These are phyloP conservation scores for Inga leiocalycina DNA, from an alignment of 306 rosid species.

Conservation along the genomic window DNA sequence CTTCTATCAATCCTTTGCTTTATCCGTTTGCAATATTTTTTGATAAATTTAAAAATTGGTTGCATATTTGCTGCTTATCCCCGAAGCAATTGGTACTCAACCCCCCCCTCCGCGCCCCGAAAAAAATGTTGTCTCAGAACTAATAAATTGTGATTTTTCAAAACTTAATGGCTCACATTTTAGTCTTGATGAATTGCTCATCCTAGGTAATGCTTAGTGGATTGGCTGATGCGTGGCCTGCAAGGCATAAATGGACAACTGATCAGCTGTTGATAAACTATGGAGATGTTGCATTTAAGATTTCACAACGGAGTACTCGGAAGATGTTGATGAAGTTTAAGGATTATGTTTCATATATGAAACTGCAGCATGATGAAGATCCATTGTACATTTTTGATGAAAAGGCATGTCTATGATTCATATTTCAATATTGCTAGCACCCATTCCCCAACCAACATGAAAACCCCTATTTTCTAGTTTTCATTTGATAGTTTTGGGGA, in stretches of 20 bases:
- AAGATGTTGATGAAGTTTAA: constrained; percentile 78
- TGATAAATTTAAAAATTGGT: no score
- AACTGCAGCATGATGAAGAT: constrained; percentile 92
- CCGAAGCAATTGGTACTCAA: no score
- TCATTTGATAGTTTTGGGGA: constrained; percentile 23
- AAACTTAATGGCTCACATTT: constrained; percentile 23
- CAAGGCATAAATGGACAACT: constrained; percentile 77
- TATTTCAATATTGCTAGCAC: constrained; percentile 9
- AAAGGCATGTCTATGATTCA: constrained; percentile 57
- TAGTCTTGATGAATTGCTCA: constrained; percentile 33
- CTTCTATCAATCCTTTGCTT: no score
- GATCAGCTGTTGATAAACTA: constrained; percentile 68
- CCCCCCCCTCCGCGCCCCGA: no score
- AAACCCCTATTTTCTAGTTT: constrained; percentile 27
- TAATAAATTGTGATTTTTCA: constrained; percentile 25
- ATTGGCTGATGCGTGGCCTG: constrained; percentile 89
- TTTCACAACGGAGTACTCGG: constrained; percentile 75
- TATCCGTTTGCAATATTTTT: no score
- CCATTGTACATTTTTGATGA: constrained; percentile 96
- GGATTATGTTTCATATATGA: constrained; percentile 79
- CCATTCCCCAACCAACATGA: neutral
- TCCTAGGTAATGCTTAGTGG: constrained; percentile 78
- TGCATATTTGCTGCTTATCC: no score
- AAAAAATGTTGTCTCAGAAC: neutral
- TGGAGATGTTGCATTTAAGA: constrained; percentile 78